Evolutionary conservation across 371 early-diverging fungal genomes (phyloP), one percentile per base, ranked within the genome.

Genomic region (Syncephalastrum racemosum): DNA sequence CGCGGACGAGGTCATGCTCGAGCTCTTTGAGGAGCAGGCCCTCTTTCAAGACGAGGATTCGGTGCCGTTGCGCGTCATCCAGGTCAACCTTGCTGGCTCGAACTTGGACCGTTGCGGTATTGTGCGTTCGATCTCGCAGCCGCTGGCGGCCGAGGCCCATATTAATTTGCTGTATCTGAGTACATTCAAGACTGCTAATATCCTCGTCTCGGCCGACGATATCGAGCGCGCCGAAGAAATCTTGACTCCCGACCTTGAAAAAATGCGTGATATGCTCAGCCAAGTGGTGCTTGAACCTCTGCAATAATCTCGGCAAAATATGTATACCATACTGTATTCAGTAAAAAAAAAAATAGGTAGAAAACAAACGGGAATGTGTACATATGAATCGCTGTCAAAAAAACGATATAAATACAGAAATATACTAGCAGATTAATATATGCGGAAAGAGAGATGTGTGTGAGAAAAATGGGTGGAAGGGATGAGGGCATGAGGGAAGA

Each of bases 71-170:
- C 79, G 86, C 31, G 82, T 87, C 25, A 87, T 90, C 55, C 89
- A 88, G 57, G 80, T 90, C 50, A 87, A 88, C 64, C 71, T 90
- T 62, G 79, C 80, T 47, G 79, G 82, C n/a, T 79, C 75, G 53
- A 70, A 75, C 57, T 52, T 72, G 58, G 90, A 90, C 59, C 72
- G 83, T 43, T 87, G 81, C 52, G 90, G 90, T 62, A 88, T 90
- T 58, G 86, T 88, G 8, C 82, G 83, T 54, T 88, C 88, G 12
- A 88, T 90, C 56, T 82, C 88, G n/a, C 80, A 86, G 53, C 88
- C 87, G 6, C 72, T 90, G 49, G 71, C 68, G 19, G 79, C 79
- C 1, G 77, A 73, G 31, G 79, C 75, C 0, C 83, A 79, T 27
- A 85, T 90, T 50, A 87, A 90, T 55, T 54, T 90, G 44, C 60